Conservation (phyloP, 2,329 filamentous ascomycete genomes). For the Apiospora marii region DNA sequence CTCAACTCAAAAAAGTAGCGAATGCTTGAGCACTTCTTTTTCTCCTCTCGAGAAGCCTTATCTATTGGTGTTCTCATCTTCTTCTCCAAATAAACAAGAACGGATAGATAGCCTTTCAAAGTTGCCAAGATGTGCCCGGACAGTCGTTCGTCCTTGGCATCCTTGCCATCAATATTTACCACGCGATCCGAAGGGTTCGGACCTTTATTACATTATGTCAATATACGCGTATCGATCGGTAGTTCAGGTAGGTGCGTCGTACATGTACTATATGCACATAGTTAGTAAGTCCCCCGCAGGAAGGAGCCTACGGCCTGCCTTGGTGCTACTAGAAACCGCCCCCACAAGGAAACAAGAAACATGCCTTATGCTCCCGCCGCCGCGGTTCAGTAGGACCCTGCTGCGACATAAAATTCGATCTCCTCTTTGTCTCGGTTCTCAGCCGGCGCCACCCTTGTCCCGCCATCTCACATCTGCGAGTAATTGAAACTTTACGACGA, state of each 20-base stretch:
- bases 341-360: neutral
- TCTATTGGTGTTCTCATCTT: neutral
- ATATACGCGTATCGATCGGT: neutral
- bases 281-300: neutral
- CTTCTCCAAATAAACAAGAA: too few species aligned
- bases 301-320: too few species aligned
- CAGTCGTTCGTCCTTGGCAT: neutral
- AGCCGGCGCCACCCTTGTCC: neutral
- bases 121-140: neutral
- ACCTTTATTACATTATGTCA: slow-evolving; percentile 6
- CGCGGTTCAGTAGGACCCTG: neutral
- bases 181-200: neutral
- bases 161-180: neutral
- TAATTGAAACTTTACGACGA: neutral
- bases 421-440: slow-evolving; percentile 2
- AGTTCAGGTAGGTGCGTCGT: neutral
- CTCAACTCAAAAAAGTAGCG: neutral
- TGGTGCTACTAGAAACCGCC: neutral
- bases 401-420: slow-evolving; percentile 15
- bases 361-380: neutral
- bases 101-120: neutral
- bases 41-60: neutral
- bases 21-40: neutral
- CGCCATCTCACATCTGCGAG: neutral
- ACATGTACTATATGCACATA: neutral